phyloP scores from a whole-genome alignment of 257 asterid genomes.

The Linderniella brevidens region DNA sequence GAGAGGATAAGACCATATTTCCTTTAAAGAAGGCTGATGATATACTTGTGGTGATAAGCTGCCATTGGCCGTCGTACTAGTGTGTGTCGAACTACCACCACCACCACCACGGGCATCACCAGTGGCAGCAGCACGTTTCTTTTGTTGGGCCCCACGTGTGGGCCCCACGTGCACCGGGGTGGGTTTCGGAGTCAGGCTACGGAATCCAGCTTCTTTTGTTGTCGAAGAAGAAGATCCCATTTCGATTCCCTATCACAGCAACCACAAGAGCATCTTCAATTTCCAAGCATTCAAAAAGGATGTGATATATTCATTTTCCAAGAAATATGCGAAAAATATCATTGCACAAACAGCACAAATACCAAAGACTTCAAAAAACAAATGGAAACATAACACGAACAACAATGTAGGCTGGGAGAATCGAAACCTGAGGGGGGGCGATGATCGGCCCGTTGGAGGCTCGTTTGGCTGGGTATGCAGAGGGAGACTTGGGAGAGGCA shows the following conservation, averaged over 20 bases:
- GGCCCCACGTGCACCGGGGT: constrained; percentile 18
- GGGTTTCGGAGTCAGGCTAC: constrained; percentile 21
- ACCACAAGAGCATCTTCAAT: background rate
- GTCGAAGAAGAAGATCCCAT: constrained; percentile 20
- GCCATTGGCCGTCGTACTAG: constrained; percentile 18
- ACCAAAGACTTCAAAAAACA: no score
- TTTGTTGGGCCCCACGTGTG: constrained; percentile 35
- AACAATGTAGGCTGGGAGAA: background rate
- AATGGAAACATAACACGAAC: no score
- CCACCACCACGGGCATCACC: constrained; percentile 3
- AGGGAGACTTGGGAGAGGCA: constrained; percentile 38
- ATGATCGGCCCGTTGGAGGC: constrained; percentile 19
- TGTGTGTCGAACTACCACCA: constrained; percentile 25
- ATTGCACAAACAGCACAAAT: no score
- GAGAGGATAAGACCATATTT: no score
- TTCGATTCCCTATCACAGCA: constrained; percentile 21
- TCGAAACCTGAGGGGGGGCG: constrained; percentile 28
- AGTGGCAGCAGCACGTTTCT: constrained; percentile 18
- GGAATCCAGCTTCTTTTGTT: constrained; percentile 20
- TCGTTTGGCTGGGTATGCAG: constrained; percentile 28
- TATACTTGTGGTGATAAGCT: constrained; percentile 23
- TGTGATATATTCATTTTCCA: background rate
- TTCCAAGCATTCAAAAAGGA: no score
- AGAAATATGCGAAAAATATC: background rate
- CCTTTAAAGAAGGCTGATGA: constrained; percentile 21